A percentile compares a stretch with the other conserved stretches of the same genome.
These are phyloP conservation scores for Zasmidium angulare DNA, from an alignment of 2,329 filamentous ascomycete genomes.

Conservation along the genomic window DNA sequence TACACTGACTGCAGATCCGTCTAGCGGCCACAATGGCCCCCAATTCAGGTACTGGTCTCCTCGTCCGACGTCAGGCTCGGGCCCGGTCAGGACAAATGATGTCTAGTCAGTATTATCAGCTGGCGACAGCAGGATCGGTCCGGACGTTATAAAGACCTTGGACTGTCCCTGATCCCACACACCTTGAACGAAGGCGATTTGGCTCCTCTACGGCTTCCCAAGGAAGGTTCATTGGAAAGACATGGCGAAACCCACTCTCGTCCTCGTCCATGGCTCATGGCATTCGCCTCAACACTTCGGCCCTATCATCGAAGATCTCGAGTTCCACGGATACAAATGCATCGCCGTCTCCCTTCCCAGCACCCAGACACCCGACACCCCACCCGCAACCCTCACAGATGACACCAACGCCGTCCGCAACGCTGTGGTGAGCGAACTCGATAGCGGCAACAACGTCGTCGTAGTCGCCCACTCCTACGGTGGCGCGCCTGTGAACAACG, in stretches of 20 bases:
- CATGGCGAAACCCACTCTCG: conserved; percentile 21
- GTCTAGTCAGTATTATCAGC: too few species aligned
- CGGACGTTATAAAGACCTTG: too few species aligned
- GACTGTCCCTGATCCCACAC: too few species aligned
- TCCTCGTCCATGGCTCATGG: conserved; percentile 30
- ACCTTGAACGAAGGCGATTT: background rate
- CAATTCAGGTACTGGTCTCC: too few species aligned
- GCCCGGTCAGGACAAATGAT: too few species aligned
- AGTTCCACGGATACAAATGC: conserved; percentile 19
- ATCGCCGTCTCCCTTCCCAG: conserved; percentile 21
- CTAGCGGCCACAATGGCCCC: background rate
- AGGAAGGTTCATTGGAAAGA: background rate
- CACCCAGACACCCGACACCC: conserved; percentile 13
- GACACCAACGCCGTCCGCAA: conserved; percentile 20
- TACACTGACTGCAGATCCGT: background rate
- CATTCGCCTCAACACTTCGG: conserved; percentile 22
- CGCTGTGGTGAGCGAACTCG: conserved; percentile 11
- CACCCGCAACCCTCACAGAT: conserved; percentile 10
- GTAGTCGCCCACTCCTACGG: conserved; percentile 33
- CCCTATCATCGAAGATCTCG: conserved; percentile 13
- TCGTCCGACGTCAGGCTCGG: too few species aligned
- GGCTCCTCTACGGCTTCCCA: background rate
- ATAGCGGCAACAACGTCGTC: conserved; percentile 21
- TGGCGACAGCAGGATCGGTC: too few species aligned
- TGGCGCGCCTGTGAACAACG: conserved; percentile 25